Base-by-base conservation (phyloP, 495 filamentous ascomycete species). In the Penicillium lagena region DNA sequence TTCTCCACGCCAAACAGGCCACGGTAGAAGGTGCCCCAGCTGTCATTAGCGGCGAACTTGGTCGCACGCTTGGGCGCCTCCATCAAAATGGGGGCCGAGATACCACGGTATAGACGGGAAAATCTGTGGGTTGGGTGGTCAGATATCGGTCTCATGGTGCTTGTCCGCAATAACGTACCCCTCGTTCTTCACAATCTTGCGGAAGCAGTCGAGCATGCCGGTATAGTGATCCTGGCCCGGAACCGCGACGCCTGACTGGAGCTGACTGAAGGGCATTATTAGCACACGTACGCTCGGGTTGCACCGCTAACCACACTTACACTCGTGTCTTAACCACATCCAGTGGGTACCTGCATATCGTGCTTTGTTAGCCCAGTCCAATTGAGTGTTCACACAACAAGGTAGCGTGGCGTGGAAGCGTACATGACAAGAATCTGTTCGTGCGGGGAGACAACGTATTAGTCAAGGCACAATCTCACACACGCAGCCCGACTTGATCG, bases 271-370 rank as follows among this genome's bases (percentile, higher is more conserved):
- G n/a, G 37, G 14, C 40, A 31, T 28, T 29, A 35, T 17, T 27
- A 30, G 42, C 43, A 46, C 32, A 12, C 22, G 40, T 51, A 49
- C 49, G 55, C 53, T 46, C 34, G 44, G 46, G 42, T 39, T 36
- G 11, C 31, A 35, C 36, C 2, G 4, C 4, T 4, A 4, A 22
- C 22, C 22, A 3, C 22, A 22, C 87, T 78, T 78, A 94, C 87
- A 98, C 84, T 80, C 93, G 76, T 40, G 93, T 98, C 77, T 98
- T 98, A 58, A 98, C 88, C 36, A 97, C 91, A 67, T 98, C 93
- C 57, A 98, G 75, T 55, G 93, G 93, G 75, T 98, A 98, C 93
- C 90, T 96, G 52, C 37, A 34, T n/a, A 12, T 17, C 37, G 31
- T 34, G 34, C 12, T 40, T 49, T 34, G 47, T 61, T 46, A 61